Evolutionary conservation across 1,139 yeast species (phyloP).

Genomic region (Blastobotrys proliferans): DNA sequence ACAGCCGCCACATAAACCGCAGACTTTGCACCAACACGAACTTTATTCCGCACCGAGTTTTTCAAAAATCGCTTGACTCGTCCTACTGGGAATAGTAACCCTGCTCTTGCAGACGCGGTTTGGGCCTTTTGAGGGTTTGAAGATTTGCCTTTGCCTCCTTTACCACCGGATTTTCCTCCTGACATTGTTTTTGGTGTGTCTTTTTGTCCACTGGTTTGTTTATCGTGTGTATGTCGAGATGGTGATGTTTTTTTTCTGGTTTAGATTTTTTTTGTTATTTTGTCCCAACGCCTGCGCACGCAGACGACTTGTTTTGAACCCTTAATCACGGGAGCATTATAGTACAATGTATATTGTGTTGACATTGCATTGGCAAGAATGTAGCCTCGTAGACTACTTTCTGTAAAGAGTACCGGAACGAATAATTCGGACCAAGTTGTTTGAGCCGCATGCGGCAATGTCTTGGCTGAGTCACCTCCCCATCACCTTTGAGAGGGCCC

Average conservation of each 20-base stretch:
- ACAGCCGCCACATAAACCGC: slow-evolving; percentile 97
- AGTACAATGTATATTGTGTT: too few relatives aligned
- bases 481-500: too few relatives aligned
- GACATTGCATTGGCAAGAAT: too few relatives aligned
- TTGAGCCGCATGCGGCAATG: too few relatives aligned
- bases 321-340: too few relatives aligned
- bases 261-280: not conserved
- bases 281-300: too few relatives aligned
- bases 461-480: too few relatives aligned
- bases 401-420: too few relatives aligned
- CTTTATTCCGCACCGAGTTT: slow-evolving; percentile 85
- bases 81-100: slow-evolving; percentile 97
- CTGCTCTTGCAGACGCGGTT: slow-evolving; percentile 96
- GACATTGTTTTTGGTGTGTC: slow-evolving; percentile 51
- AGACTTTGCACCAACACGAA: slow-evolving; percentile 96
- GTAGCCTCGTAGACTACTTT: too few relatives aligned
- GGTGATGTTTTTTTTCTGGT: not conserved
- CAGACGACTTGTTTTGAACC: too few relatives aligned
- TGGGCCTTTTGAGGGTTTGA: slow-evolving; percentile 49
- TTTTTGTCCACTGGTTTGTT: too few relatives aligned
- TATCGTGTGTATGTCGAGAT: not conserved
- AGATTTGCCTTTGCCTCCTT: slow-evolving; percentile 85
- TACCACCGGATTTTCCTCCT: slow-evolving; percentile 87
- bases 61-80: slow-evolving; percentile 95
- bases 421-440: too few relatives aligned